Evolutionary conservation across 148 eudicot genomes (phyloP).

Genomic region (Fagopyrum esculentum): DNA sequence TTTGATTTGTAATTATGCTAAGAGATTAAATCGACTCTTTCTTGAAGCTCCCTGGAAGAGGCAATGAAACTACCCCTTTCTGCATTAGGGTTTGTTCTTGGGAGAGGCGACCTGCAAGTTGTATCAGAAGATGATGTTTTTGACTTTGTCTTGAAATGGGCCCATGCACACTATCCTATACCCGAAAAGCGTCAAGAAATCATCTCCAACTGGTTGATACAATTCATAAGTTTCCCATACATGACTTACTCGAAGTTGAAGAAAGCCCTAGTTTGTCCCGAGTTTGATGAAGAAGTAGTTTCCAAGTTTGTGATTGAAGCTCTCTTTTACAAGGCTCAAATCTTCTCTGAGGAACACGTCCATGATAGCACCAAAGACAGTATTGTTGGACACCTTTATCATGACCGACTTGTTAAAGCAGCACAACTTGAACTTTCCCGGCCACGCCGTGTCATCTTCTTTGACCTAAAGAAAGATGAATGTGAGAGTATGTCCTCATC

Average conservation of each 20-base stretch:
- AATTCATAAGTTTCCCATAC: conserved; percentile 67
- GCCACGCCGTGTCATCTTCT: conserved; percentile 73
- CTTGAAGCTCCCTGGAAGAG: no score
- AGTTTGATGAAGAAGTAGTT: conserved; percentile 66
- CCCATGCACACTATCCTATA: no score
- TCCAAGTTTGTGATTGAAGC: conserved; percentile 77
- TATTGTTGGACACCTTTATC: conserved; percentile 41
- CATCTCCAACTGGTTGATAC: conserved; percentile 54
- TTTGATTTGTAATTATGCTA: no score
- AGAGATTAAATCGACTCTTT: no score
- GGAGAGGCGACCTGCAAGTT: no score
- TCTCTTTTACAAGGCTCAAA: conserved; percentile 72
- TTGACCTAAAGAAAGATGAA: conserved; percentile 65
- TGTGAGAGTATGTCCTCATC: conserved; percentile 61
- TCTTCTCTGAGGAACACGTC: conserved; percentile 62
- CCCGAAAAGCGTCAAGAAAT: conserved; percentile 40
- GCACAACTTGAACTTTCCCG: conserved; percentile 72
- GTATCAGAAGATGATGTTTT: no score
- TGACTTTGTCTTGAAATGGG: no score
- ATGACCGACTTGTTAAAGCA: conserved; percentile 64
- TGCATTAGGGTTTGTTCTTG: no score
- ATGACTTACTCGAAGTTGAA: conserved; percentile 68
- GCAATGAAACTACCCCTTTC: no score
- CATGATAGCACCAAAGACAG: conserved; percentile 25
- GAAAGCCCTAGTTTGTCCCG: conserved; percentile 55